Percentiles rank a stretch among this genome's conserved stretches.
Conservation (phyloP, 1,139 yeast species). For the Saccharomyces hybrid region DNA sequence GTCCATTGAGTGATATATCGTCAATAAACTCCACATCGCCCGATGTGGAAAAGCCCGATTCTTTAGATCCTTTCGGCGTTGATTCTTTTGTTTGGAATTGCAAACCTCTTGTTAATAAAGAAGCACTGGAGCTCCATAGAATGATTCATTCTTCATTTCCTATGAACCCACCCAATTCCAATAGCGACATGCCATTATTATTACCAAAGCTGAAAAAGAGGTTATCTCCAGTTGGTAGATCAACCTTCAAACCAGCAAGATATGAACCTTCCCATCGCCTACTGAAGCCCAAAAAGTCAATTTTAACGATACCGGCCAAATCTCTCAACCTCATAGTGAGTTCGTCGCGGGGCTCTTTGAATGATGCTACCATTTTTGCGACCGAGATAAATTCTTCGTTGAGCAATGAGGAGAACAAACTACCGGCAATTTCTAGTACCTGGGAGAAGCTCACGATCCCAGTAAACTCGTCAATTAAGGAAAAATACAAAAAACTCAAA, state of each 20-base stretch:
- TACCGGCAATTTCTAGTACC: constrained; percentile 53
- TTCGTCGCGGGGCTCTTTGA: constrained; percentile 56
- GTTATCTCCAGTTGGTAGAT: not conserved
- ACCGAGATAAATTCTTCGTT: constrained; percentile 59
- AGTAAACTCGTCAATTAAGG: constrained; percentile 37
- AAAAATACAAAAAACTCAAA: constrained; percentile 28
- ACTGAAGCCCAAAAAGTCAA: constrained; percentile 35
- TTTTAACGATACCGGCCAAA: constrained; percentile 36
- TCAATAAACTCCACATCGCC: constrained; percentile 15
- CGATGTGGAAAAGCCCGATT: constrained; percentile 9
- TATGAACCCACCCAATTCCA: constrained; percentile 19
- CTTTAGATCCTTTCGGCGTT: constrained; percentile 9
- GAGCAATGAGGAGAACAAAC: constrained; percentile 44
- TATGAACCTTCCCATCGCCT: constrained; percentile 27
- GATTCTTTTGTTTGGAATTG: constrained; percentile 7
- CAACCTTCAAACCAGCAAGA: not conserved
- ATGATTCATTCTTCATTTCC: constrained; percentile 22
- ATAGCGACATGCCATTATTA: constrained; percentile 20
- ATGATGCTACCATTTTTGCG: constrained; percentile 69
- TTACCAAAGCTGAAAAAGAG: constrained; percentile 30
- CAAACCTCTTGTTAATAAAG: constrained; percentile 10
- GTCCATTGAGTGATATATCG: constrained; percentile 9
- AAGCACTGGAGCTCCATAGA: constrained; percentile 12
- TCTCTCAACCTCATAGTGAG: constrained; percentile 52
- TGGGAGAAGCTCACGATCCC: constrained; percentile 64